Percentiles rank a stretch among this genome's conserved stretches.
Evolutionary conservation across 371 early-diverging fungal genomes (phyloP).

Genomic region (Mucor lusitanicus): DNA sequence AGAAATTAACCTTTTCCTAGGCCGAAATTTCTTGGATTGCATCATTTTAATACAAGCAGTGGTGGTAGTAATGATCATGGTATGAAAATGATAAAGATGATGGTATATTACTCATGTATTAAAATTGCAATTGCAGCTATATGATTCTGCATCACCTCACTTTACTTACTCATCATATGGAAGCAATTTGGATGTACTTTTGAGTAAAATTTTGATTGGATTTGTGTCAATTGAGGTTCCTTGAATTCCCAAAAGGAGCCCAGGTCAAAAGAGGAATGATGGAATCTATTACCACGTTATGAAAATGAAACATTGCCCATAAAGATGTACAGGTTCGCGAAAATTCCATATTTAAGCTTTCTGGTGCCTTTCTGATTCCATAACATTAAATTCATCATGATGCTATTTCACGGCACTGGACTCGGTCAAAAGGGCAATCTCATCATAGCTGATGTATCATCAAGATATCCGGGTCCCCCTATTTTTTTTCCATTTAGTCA

Average conservation of each 20-base stretch:
- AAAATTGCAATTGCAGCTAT: neutral
- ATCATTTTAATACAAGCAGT: neutral
- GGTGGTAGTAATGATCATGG: neutral
- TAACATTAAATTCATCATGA: neutral
- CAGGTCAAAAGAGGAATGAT: neutral
- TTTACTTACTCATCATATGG: neutral
- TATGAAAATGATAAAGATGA: neutral
- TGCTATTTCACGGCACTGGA: neutral
- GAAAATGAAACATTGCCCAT: constrained; percentile 1
- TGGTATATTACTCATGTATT: neutral
- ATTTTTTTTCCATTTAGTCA: neutral
- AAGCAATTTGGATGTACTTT: neutral
- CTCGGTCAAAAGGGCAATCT: neutral
- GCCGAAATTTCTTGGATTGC: neutral
- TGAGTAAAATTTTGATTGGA: neutral
- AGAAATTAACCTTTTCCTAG: neutral
- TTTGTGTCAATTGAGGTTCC: constrained; percentile 5
- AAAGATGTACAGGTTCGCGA: neutral
- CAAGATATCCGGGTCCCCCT: neutral
- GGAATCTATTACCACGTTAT: neutral
- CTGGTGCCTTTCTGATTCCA: neutral
- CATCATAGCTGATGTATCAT: neutral
- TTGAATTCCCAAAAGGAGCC: constrained; percentile 2
- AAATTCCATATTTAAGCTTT: neutral
- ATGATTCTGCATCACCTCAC: neutral